Base-by-base conservation (phyloP, 805 yeast species). In the Kodamaea kakaduensis region DNA sequence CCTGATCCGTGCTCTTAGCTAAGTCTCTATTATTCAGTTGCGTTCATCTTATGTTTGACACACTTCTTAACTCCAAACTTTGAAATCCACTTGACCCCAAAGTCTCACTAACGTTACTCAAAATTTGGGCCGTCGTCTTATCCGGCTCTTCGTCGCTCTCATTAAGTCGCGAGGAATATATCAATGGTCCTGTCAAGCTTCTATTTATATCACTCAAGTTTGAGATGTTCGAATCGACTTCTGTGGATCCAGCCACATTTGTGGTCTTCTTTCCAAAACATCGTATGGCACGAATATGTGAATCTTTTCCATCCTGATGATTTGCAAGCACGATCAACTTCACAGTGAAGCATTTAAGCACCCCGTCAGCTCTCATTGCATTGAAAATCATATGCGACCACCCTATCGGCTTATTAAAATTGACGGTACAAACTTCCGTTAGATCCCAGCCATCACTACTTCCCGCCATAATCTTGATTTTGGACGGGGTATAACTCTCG, bases 251-350 rank as follows among this genome's bases (percentile, higher is more conserved):
- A 14, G 46, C 48, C 20, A 54, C 17, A 13, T 29, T 33, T 9
- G 38, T 13, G 13, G 58, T 34, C 38, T 63, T 65, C 37, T 60
- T 65, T 3, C 71, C 71, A 43, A 56, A 78, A 64, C 48, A 85
- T 56, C 66, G 76, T 12, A 89, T 67, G 0, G 88, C 82, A 31
- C 98, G 61, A 8, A 93, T 65, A 55, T 88, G 97, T 1, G 96
- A 81, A 56, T 93, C 99, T 52, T 90, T 93, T 30, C 99, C 99
- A 52, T 86, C 88, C 52, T 89, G 97, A 49, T 87, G 96, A 49
- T 94, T 93, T 1, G 84, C 74, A 6, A 75, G 53, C 5, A 87
- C 68, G n/a, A 71, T 53, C 10, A 88, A 46, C 41, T 84, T 73
- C 9, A 87, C 59, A 43, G 79, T 61, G 47, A 78, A 82, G 34